Evolutionary conservation across 2,329 filamentous ascomycete species (phyloP).

Genomic region (Colletotrichum chlorophyti): DNA sequence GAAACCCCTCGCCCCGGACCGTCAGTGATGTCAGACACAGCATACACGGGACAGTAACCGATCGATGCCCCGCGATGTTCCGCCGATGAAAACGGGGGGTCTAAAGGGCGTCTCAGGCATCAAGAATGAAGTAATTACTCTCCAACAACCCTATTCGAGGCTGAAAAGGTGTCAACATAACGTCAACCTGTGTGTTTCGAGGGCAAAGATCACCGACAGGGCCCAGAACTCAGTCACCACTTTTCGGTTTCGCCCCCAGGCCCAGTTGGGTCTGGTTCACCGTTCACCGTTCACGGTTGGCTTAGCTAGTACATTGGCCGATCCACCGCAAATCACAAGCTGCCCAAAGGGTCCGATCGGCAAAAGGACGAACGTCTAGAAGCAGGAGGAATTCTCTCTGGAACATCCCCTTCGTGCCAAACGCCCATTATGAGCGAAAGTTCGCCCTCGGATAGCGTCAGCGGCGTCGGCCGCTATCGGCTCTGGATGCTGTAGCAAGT

Average conservation of each 20-base stretch:
- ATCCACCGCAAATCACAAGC: slow-evolving; percentile 9
- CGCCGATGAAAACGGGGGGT: background rate
- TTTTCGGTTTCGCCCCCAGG: background rate
- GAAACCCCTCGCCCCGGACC: background rate
- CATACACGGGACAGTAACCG: background rate
- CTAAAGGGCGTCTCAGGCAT: background rate
- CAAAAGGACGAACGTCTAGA: slow-evolving; percentile 22
- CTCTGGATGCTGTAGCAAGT: background rate
- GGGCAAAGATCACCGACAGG: slow-evolving; percentile 8
- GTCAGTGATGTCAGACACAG: slow-evolving; percentile 4
- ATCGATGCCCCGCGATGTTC: too few relatives aligned
- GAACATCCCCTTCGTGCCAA: too few relatives aligned
- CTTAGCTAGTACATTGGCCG: background rate
- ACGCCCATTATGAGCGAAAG: too few relatives aligned
- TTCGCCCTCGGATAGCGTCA: slow-evolving; percentile 4
- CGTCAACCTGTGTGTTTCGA: slow-evolving; percentile 4
- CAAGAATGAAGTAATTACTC: slow-evolving; percentile 2
- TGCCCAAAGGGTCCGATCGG: slow-evolving; percentile 20
- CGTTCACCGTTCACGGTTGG: slow-evolving; percentile 4
- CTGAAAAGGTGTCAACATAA: slow-evolving; percentile 8
- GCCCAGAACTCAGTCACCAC: slow-evolving; percentile 2
- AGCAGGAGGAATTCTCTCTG: background rate
- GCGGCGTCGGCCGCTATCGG: slow-evolving; percentile 12
- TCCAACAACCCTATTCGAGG: slow-evolving; percentile 1
- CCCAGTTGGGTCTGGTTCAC: slow-evolving; percentile 4